Evolutionary conservation across 2,329 filamentous ascomycete species (phyloP).

Genomic region (Diaporthe destruens): DNA sequence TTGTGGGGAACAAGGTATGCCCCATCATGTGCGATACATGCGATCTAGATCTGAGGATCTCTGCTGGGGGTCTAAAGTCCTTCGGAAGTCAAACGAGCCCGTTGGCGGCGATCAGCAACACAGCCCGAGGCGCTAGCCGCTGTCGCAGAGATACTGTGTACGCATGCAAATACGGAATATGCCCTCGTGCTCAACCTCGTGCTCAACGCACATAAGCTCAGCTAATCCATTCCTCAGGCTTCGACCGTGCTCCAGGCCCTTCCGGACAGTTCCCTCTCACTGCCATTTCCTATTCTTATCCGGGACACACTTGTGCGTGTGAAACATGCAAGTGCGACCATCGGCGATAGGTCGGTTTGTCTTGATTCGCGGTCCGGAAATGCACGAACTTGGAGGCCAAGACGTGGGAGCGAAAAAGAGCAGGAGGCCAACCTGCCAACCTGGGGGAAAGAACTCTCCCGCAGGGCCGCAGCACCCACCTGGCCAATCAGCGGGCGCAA

Average conservation of each 20-base stretch:
- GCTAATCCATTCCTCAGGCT: conserved; percentile 1
- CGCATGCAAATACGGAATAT: too few species aligned
- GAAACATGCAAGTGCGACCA: conserved; percentile 8
- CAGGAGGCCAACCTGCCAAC: too few species aligned
- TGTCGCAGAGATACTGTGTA: too few species aligned
- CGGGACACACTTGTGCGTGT: not conserved
- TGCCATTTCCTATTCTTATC: conserved; percentile 6
- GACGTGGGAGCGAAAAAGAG: conserved; percentile 17
- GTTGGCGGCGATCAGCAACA: conserved; percentile 11
- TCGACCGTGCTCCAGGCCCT: conserved; percentile 24
- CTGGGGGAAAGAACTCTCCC: too few species aligned
- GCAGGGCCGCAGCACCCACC: not conserved
- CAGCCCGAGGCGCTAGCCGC: conserved; percentile 24
- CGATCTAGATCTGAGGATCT: conserved; percentile 27
- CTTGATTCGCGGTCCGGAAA: not conserved
- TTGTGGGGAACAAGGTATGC: conserved; percentile 8
- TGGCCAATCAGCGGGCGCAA: conserved; percentile 12
- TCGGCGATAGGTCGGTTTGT: conserved; percentile 32
- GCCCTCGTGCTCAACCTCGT: not conserved
- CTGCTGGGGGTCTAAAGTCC: conserved; percentile 5
- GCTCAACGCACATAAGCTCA: too few species aligned
- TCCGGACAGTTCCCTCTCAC: not conserved
- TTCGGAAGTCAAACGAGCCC: conserved; percentile 17
- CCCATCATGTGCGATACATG: conserved; percentile 13
- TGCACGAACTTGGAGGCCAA: conserved; percentile 1